These are phyloP conservation scores for Neurospora tetrasperma DNA, from an alignment of 495 filamentous ascomycete genomes.

Conservation along the genomic window DNA sequence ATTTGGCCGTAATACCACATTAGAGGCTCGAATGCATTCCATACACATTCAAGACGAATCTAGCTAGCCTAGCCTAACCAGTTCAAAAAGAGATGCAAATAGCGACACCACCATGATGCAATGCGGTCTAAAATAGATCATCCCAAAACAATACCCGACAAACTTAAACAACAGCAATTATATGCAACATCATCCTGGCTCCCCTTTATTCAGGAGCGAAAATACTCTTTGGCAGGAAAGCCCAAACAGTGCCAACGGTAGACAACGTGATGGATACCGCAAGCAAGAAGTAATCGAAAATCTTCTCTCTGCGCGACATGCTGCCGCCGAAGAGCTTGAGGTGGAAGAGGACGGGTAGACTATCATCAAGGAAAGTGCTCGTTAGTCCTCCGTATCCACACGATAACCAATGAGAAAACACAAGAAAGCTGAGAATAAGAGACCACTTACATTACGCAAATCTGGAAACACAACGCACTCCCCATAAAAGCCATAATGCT, in stretches of 20 bases:
- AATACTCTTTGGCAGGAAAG: slow-evolving; percentile 65
- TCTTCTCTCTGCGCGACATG: slow-evolving; percentile 52
- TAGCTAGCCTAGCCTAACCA: background rate
- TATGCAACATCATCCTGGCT: background rate
- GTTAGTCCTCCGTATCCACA: background rate
- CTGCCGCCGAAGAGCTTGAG: slow-evolving; percentile 85
- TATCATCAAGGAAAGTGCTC: slow-evolving; percentile 1
- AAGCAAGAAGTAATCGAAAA: slow-evolving; percentile 61
- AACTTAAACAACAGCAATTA: background rate
- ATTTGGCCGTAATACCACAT: background rate
- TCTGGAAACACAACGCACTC: slow-evolving; percentile 81
- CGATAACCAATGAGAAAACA: background rate
- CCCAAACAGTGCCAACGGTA: slow-evolving; percentile 71
- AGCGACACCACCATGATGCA: background rate
- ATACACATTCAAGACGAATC: background rate
- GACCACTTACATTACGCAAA: slow-evolving; percentile 66
- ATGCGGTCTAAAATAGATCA: background rate
- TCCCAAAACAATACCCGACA: background rate
- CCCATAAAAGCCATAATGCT: slow-evolving; percentile 92
- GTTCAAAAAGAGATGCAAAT: background rate
- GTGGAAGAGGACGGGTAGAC: slow-evolving; percentile 76
- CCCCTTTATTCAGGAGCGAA: slow-evolving; percentile 31
- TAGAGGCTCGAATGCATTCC: background rate
- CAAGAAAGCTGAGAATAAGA: slow-evolving; percentile 3
- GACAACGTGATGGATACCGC: slow-evolving; percentile 58